Evolutionary conservation across 2,329 filamentous ascomycete species (phyloP).

Genomic region (Arthrobotrys conoides): DNA sequence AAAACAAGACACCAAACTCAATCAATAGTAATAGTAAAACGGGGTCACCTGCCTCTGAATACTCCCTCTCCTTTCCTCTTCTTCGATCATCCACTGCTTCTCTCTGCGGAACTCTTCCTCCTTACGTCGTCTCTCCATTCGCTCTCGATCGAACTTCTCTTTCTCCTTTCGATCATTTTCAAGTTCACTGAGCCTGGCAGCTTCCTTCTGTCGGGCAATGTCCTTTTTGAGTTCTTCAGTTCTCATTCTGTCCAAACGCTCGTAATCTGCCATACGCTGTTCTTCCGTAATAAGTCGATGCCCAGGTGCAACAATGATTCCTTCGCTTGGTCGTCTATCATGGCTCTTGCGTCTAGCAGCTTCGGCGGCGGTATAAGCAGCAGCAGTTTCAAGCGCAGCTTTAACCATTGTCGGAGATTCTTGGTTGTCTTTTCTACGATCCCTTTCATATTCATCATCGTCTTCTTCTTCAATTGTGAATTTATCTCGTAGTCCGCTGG

Average conservation of each 20-base stretch:
- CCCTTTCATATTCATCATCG: conserved; percentile 25
- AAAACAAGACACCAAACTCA: conserved; percentile 10
- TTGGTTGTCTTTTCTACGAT: conserved; percentile 4
- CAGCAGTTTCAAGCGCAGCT: conserved; percentile 15
- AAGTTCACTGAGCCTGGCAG: conserved; percentile 45
- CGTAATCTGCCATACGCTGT: conserved; percentile 56
- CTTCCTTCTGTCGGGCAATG: conserved; percentile 48
- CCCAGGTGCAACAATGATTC: conserved; percentile 44
- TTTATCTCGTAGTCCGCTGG: conserved; percentile 33
- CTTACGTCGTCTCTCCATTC: conserved; percentile 44
- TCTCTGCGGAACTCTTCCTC: conserved; percentile 49
- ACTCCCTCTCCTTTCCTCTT: conserved; percentile 32
- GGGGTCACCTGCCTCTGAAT: conserved; percentile 56
- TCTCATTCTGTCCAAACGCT: conserved; percentile 48
- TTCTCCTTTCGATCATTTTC: conserved; percentile 53
- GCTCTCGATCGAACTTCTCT: conserved; percentile 56
- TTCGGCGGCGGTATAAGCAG: conserved; percentile 40
- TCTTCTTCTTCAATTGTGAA: conserved; percentile 45
- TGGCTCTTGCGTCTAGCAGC: conserved; percentile 29
- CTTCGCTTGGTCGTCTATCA: conserved; percentile 32
- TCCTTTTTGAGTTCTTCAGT: conserved; percentile 38
- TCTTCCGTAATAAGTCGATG: conserved; percentile 50
- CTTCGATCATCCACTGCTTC: conserved; percentile 41
- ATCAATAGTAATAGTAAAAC: conserved; percentile 40
- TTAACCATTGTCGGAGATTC: conserved; percentile 31